Percentiles rank a stretch among this genome's conserved stretches.
phyloP scores from a whole-genome alignment of 495 filamentous ascomycete species.

The Aspergillus affinis region DNA sequence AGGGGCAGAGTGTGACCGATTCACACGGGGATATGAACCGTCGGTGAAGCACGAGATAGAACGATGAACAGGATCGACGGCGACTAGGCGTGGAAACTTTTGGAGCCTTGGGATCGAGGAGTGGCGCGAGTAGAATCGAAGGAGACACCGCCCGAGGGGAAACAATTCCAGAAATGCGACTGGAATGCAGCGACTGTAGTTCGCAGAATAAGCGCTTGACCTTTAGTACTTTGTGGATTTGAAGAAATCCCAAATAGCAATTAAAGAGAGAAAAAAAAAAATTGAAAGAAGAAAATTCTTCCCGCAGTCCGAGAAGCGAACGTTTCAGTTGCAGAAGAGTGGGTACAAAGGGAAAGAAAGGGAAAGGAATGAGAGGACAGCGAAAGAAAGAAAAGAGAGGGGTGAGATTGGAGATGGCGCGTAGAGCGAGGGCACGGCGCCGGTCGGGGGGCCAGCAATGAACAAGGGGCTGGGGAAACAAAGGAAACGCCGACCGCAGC shows the following conservation, averaged over 20 bases:
- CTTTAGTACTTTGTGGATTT: constrained; percentile 1
- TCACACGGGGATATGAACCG: constrained; percentile 11
- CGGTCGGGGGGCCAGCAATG: constrained; percentile 5
- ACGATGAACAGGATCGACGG: constrained; percentile 2
- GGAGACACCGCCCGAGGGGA: constrained; percentile 11
- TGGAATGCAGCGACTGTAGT: constrained; percentile 7
- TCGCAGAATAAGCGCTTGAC: constrained; percentile 3
- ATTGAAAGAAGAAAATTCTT: background rate
- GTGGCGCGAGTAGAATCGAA: constrained; percentile 18
- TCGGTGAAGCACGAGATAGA: constrained; percentile 6
- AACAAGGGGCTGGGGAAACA: constrained; percentile 10
- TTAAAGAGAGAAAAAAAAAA: background rate
- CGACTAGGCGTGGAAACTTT: constrained; percentile 11
- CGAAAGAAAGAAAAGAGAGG: constrained; percentile 1
- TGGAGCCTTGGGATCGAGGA: constrained; percentile 12
- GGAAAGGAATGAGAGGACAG: constrained; percentile 4
- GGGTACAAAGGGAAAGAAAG: constrained; percentile 10
- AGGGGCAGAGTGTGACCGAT: constrained; percentile 18
- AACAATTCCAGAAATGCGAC: constrained; percentile 10
- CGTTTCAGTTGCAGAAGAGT: constrained; percentile 3
- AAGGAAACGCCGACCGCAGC: constrained; percentile 4
- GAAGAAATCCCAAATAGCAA: background rate
- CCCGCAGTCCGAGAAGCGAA: background rate
- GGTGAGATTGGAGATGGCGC: constrained; percentile 8
- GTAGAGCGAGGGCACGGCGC: constrained; percentile 9